Conservation (phyloP, 352 stramenopile species). For the Phytophthora ramorum region DNA sequence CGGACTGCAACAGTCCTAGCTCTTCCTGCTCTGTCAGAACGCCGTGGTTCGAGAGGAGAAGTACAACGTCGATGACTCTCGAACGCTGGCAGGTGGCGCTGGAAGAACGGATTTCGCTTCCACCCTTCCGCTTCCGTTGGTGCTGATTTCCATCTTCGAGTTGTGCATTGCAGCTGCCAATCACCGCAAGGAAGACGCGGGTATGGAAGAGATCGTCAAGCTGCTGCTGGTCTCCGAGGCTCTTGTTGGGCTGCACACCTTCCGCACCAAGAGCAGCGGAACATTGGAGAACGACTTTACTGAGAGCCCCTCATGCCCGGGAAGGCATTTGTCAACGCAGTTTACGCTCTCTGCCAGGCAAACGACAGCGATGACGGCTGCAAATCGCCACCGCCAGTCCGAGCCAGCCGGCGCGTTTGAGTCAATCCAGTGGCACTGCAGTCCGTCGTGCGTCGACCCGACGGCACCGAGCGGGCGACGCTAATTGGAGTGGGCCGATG, state of each 20-base stretch:
- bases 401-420: constrained; percentile 7
- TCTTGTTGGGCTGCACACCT: constrained; percentile 47
- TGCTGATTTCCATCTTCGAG: constrained; percentile 32
- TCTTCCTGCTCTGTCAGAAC: constrained; percentile 70
- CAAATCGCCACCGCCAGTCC: not conserved
- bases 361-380: not conserved
- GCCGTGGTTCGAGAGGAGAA: constrained; percentile 41
- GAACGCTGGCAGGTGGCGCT: constrained; percentile 43
- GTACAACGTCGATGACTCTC: constrained; percentile 19
- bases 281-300: too few species aligned
- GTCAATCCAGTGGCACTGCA: constrained; percentile 18
- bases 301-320: too few species aligned
- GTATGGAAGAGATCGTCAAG: constrained; percentile 46
- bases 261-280: constrained; percentile 23
- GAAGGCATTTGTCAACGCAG: too few species aligned
- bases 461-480: constrained; percentile 17
- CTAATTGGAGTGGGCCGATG: constrained; percentile 11
- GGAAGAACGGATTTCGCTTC: constrained; percentile 41
- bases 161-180: constrained; percentile 20
- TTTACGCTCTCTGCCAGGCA: too few species aligned
- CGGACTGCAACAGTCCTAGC: constrained; percentile 54
- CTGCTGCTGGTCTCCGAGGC: constrained; percentile 47
- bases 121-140: constrained; percentile 44
- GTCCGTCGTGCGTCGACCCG: constrained; percentile 2
- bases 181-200: constrained; percentile 33